A percentile compares a stretch with the other conserved stretches of the same genome.
These are phyloP conservation scores for Wickerhamiella pararugosa DNA, from an alignment of 1,139 yeast genomes.

Conservation along the genomic window DNA sequence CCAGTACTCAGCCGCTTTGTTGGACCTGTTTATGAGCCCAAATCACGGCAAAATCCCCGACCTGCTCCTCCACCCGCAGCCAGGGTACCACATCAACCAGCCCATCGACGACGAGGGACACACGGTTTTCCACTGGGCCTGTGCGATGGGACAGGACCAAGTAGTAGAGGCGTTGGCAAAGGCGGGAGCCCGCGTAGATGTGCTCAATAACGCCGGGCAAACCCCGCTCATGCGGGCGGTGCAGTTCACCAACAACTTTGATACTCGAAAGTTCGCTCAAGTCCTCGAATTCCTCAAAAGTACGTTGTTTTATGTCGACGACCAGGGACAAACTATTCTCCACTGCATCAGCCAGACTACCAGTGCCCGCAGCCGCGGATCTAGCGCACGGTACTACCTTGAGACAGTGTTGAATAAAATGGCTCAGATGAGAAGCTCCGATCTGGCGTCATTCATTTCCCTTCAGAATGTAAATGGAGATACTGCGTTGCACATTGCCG, in stretches of 20 bases:
- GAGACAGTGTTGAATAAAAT: slow-evolving; percentile 62
- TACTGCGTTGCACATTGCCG: slow-evolving; percentile 65
- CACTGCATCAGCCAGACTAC: slow-evolving; percentile 71
- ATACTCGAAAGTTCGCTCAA: slow-evolving; percentile 55
- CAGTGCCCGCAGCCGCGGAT: slow-evolving; percentile 42
- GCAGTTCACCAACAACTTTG: slow-evolving; percentile 77
- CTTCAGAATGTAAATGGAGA: slow-evolving; percentile 75
- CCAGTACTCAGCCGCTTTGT: slow-evolving; percentile 31
- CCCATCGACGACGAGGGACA: slow-evolving; percentile 93
- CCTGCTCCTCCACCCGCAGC: slow-evolving; percentile 58
- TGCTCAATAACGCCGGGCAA: slow-evolving; percentile 61
- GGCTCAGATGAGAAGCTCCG: slow-evolving; percentile 41
- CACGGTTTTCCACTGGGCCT: slow-evolving; percentile 93
- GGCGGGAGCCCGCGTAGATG: slow-evolving; percentile 62
- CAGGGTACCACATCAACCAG: slow-evolving; percentile 67
- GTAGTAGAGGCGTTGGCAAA: slow-evolving; percentile 56
- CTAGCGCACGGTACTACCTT: slow-evolving; percentile 68
- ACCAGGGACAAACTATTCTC: slow-evolving; percentile 49
- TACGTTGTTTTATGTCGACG: slow-evolving; percentile 52
- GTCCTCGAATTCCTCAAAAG: slow-evolving; percentile 56
- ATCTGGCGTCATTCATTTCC: slow-evolving; percentile 39
- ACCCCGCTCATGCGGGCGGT: slow-evolving; percentile 74
- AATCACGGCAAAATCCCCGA: slow-evolving; percentile 63
- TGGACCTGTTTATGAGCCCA: slow-evolving; percentile 50
- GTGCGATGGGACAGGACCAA: slow-evolving; percentile 71